Evolutionary conservation across 2,329 filamentous ascomycete genomes (phyloP).

Genomic region (Calonectria multiphialidica): DNA sequence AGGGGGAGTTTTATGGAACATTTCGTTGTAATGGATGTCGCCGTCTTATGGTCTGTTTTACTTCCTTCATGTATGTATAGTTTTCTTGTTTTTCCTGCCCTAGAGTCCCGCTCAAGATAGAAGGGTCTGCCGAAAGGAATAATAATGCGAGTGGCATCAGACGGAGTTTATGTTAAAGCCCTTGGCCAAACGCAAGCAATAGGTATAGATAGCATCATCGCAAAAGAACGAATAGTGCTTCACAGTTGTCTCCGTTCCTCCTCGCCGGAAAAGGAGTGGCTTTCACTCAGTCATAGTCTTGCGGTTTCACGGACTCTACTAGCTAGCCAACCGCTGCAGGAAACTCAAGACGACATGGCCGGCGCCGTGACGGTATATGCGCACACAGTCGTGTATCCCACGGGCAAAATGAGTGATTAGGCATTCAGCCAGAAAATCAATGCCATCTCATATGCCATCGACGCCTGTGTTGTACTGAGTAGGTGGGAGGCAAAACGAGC

Average conservation of each 20-base stretch:
- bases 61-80: constrained; percentile 37
- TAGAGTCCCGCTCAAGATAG: constrained; percentile 26
- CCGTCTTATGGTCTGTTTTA: constrained; percentile 30
- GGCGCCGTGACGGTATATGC: no score
- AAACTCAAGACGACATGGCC: no score
- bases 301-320: no score
- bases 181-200: background rate
- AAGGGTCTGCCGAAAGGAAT: constrained; percentile 13
- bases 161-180: background rate
- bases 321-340: background rate
- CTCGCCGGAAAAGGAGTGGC: background rate
- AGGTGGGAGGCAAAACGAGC: no score
- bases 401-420: no score
- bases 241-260: background rate
- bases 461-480: no score
- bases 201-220: constrained; percentile 4
- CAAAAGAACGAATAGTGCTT: background rate
- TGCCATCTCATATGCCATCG: no score
- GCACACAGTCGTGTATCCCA: no score
- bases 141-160: constrained; percentile 15
- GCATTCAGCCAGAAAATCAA: no score
- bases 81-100: constrained; percentile 32
- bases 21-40: constrained; percentile 42
- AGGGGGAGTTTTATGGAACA: constrained; percentile 30
- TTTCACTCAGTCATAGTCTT: background rate